These are phyloP conservation scores for Annulohypoxylon nitens DNA, from an alignment of 495 filamentous ascomycete genomes.

Conservation along the genomic window DNA sequence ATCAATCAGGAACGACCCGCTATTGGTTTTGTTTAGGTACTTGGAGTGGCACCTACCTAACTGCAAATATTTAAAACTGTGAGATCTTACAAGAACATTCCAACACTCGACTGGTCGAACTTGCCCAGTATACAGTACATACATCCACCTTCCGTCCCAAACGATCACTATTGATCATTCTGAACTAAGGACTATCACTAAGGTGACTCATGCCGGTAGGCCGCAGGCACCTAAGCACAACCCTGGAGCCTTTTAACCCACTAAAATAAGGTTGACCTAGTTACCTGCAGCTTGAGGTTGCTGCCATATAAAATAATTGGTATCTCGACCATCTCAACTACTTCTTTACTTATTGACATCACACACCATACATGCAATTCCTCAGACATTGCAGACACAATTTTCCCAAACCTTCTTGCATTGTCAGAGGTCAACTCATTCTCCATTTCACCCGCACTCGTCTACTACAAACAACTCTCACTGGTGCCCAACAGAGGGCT, in stretches of 20 bases:
- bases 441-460: neutral
- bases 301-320: constrained; percentile 4
- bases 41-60: neutral
- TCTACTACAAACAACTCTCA: neutral
- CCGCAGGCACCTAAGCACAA: neutral
- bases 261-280: neutral
- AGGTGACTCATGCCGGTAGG: constrained; percentile 36
- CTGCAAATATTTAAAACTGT: neutral
- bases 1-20: neutral
- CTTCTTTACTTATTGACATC: neutral
- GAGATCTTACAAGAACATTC: neutral
- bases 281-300: neutral
- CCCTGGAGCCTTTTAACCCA: neutral
- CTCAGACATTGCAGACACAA: neutral
- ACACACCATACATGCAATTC: neutral
- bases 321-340: neutral
- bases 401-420: neutral
- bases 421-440: constrained; percentile 4
- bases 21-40: neutral
- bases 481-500: neutral
- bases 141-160: neutral
- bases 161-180: neutral
- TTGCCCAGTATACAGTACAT: neutral
- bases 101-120: neutral
- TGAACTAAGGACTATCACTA: neutral